Evolutionary conservation across 1,139 yeast species (phyloP).

Genomic region (Suhomyces wounanorum): DNA sequence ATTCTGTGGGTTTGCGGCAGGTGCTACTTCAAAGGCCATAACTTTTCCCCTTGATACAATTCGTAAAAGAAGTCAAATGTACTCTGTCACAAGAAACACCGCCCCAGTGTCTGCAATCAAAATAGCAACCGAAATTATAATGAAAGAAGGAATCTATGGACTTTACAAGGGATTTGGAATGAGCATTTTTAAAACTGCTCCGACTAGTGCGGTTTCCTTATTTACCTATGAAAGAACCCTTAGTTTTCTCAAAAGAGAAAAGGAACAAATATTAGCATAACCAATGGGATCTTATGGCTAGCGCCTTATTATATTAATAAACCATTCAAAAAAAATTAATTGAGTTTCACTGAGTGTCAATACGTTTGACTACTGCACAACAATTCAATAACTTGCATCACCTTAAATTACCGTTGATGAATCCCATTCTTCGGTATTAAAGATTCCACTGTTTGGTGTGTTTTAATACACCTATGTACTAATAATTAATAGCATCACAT

Average conservation of each 20-base stretch:
- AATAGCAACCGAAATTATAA: constrained; percentile 42
- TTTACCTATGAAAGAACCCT: constrained; percentile 61
- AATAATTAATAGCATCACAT: background rate
- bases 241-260: background rate
- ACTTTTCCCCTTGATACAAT: constrained; percentile 88
- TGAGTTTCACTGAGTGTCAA: too few relatives aligned
- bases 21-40: constrained; percentile 66
- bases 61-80: constrained; percentile 76
- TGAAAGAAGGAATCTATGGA: constrained; percentile 62
- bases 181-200: constrained; percentile 74
- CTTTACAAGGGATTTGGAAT: constrained; percentile 74
- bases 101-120: constrained; percentile 19
- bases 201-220: constrained; percentile 78
- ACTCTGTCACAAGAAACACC: constrained; percentile 26
- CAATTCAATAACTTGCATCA: background rate
- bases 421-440: background rate
- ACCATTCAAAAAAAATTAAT: too few relatives aligned
- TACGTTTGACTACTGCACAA: too few relatives aligned
- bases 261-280: background rate
- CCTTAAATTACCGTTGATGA: background rate
- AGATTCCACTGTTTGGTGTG: background rate
- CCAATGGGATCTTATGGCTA: background rate
- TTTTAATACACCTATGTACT: background rate
- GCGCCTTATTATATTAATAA: too few relatives aligned
- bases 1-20: constrained; percentile 75